These are phyloP conservation scores for Candida cerambycidarum DNA, from an alignment of 805 yeast genomes.

Conservation along the genomic window DNA sequence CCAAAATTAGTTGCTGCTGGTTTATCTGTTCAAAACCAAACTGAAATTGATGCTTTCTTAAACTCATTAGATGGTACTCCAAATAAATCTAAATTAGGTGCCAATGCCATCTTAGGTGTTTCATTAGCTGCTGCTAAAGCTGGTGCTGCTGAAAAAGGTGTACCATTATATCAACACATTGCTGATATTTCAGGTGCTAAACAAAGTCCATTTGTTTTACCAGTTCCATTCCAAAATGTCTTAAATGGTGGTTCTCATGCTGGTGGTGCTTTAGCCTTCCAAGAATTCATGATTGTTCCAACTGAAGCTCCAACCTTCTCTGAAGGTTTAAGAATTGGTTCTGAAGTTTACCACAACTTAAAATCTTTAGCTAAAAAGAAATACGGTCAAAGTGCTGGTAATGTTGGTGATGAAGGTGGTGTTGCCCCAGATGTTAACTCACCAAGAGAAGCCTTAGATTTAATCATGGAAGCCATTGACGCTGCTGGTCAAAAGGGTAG, in stretches of 20 bases:
- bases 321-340: slow-evolving; percentile 95
- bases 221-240: slow-evolving; percentile 99
- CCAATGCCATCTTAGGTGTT: slow-evolving; percentile 98
- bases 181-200: slow-evolving; percentile 74
- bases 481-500: slow-evolving; percentile 94
- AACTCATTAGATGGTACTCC: slow-evolving; percentile 90
- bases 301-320: slow-evolving; percentile 85
- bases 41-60: slow-evolving; percentile 82
- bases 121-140: slow-evolving; percentile 97
- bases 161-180: slow-evolving; percentile 92
- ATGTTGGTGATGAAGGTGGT: slow-evolving; percentile 99
- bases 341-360: slow-evolving; percentile 97
- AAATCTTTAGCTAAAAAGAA: slow-evolving; percentile 89
- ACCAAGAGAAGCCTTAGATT: slow-evolving; percentile 96
- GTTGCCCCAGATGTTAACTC: slow-evolving; percentile 97
- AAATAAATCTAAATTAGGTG: slow-evolving; percentile 97
- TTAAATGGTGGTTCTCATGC: slow-evolving; percentile 99
- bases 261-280: slow-evolving; percentile 98
- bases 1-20: slow-evolving; percentile 85
- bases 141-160: slow-evolving; percentile 93
- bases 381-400: slow-evolving; percentile 98
- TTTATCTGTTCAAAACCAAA: slow-evolving; percentile 85
- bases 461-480: slow-evolving; percentile 85
- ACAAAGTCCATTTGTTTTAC: slow-evolving; percentile 84
- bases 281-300: slow-evolving; percentile 99